Evolutionary conservation across 768 basidiomycete genomes (phyloP), one percentile per base, ranked within the genome.

Genomic region (Exidia glandulosa): DNA sequence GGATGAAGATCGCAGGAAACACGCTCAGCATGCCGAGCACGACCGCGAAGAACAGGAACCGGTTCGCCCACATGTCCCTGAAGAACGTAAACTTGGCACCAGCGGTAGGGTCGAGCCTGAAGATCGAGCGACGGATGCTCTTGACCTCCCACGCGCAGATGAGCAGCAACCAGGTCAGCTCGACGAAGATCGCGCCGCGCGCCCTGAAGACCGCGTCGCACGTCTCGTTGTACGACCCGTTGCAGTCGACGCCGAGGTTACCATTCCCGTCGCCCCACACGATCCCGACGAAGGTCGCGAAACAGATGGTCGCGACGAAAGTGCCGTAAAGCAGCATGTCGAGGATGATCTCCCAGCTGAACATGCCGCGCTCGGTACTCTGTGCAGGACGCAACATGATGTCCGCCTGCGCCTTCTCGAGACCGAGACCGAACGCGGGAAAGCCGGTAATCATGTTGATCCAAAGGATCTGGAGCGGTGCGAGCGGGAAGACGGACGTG

Each of bases 401-500:
- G 63, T 84, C 79, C 3, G 66, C 45, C 1, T 79, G 75, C 2
- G 82, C 77, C n/a, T 72, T 71, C 64, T 82, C 77, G 16, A 80
- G 63, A 9, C 82, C 82, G 25, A 84, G 74, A 16, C 81, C 82
- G 60, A 83, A 76, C 1, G 81, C 81, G 12, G 81, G 82, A 19
- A 79, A 78, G 2, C 79, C 77, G 45, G 80, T 76, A 32, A 81
- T 74, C 70, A 81, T 77, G 65, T 81, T 81, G 50, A 81, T 73
- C 79, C 79, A 79, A 2, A 80, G 72, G n/a, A 78, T 75, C 13
- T 73, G 76, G 13, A 82, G 72, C 7, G 81, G 81, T 32, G 78
- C 79, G 16, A 84, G 69, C 12, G 83, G 84, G 71, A 83, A 84
- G 31, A 83, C 79, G n/a, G 79, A 78, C 30, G 71, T 66, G 1